These are phyloP conservation scores for Pseudonitzschia delicatissima DNA, from an alignment of 108 stramenopile genomes.

Conservation along the genomic window DNA sequence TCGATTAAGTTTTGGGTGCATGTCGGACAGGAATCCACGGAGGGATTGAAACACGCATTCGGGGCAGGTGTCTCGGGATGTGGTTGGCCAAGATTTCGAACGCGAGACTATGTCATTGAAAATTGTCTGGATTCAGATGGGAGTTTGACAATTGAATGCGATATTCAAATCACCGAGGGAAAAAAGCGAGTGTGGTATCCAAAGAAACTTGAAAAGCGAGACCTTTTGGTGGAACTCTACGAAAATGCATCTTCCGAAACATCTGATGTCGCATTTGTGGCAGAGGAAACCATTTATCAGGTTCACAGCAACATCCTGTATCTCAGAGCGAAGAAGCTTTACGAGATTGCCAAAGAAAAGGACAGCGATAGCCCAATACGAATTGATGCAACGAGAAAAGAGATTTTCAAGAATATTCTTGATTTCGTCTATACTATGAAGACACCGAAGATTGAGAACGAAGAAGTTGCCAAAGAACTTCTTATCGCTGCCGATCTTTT, in stretches of 20 bases:
- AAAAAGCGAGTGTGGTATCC: slow-evolving; percentile 11
- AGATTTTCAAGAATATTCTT: neutral
- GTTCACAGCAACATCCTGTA: neutral
- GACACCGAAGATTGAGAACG: neutral
- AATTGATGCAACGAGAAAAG: neutral
- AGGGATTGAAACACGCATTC: too few relatives aligned
- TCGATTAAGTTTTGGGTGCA: too few relatives aligned
- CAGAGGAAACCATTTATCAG: neutral
- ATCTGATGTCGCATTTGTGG: neutral
- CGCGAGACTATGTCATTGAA: neutral
- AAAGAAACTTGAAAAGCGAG: neutral
- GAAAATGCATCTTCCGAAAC: neutral
- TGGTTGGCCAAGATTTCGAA: too few relatives aligned
- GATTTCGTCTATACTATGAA: neutral
- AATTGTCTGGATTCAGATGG: neutral
- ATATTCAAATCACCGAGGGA: neutral
- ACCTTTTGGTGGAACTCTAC: neutral
- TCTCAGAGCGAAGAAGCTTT: neutral
- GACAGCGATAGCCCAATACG: neutral
- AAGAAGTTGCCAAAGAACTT: neutral
- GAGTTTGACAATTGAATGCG: neutral
- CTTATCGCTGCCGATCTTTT: slow-evolving; percentile 19
- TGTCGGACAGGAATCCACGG: too few relatives aligned
- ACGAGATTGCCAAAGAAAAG: neutral
- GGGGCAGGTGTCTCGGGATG: too few relatives aligned